Evolutionary conservation across 2,329 filamentous ascomycete genomes (phyloP), one percentile per base, ranked within the genome.

Genomic region (Ophiocordyceps camponoti-floridani): DNA sequence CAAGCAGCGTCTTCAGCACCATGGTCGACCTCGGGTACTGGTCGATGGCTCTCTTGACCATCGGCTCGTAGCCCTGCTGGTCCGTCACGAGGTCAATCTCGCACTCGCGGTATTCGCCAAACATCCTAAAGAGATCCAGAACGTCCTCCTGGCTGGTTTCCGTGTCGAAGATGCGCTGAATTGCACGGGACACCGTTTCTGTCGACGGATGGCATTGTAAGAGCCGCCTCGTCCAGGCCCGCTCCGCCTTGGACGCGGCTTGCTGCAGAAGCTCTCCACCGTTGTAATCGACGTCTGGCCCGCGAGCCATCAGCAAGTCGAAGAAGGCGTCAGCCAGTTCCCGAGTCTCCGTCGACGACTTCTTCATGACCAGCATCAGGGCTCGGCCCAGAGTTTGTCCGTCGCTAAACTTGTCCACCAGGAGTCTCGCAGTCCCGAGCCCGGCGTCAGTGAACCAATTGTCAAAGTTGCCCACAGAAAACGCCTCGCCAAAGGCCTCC

Each of bases 121-220:
- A 76, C 9, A 74, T 54, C 2, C 61, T 58, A 37, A 77, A 67
- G 4, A 77, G 58, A 3, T 67, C 62, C 33, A 77, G 53, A 1
- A 66, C 63, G 2, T 68, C 62, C 1, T 73, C 67, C 46, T 78
- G 71, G 2, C 66, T 54, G 1, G 71, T 54, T 0, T 65, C 61
- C 0, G 66, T 66, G 41, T 70, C 67, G 43, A 82, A 72, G 2
- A 81, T 67, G 31, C 64, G 67, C 18, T 73, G 70, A 44, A 82
- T 72, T 0, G 72, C 72, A 46, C 65, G 58, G 0, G 68, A 68
- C 1, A 80, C 56, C 0, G 72, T 63, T 41, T 66, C 62, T 2
- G 67, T 62, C 4, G 64, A 67, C 0, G 76, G 73, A 9, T 65
- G 64, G 44, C 68, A 63, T 4, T 62, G 56, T 6, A 80, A 60